Conservation (phyloP, 257 asterid genomes). For the Henckelia pumila region DNA sequence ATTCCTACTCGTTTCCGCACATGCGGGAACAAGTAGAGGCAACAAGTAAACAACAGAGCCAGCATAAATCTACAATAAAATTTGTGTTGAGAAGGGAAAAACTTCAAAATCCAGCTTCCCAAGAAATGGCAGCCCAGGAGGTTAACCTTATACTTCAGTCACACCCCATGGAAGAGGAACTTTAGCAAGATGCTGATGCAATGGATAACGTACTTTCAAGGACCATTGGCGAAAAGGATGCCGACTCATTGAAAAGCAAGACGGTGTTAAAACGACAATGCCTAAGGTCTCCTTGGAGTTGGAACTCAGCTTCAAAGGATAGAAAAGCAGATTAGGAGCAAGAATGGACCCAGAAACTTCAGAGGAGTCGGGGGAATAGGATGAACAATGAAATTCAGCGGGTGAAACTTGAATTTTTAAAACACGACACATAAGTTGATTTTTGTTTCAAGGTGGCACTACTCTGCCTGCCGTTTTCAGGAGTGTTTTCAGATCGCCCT, state of each 20-base stretch:
- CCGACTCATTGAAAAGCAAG: not conserved
- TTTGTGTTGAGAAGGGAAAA: not conserved
- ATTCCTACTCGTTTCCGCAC: too few relatives aligned
- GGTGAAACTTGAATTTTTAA: not conserved
- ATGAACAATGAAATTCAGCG: not conserved
- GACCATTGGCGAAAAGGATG: not conserved
- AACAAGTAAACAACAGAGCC: too few relatives aligned
- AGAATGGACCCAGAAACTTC: not conserved
- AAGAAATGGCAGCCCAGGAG: not conserved
- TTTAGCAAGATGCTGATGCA: too few relatives aligned
- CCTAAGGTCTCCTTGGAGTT: not conserved
- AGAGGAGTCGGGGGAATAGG: not conserved
- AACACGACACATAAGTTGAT: not conserved
- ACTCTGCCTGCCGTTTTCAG: not conserved
- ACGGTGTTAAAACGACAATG: not conserved
- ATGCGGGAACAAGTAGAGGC: too few relatives aligned
- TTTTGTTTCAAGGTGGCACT: not conserved
- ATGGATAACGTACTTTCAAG: not conserved
- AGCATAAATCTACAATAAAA: too few relatives aligned
- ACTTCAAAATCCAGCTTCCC: not conserved
- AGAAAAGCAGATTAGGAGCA: not conserved
- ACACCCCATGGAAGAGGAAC: not conserved
- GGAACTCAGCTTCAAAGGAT: not conserved
- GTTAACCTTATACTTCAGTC: not conserved
- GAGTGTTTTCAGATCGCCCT: slow-evolving; percentile 28